Evolutionary conservation across 2,329 filamentous ascomycete species (phyloP).

Genomic region (Chaetothyriales sp.): DNA sequence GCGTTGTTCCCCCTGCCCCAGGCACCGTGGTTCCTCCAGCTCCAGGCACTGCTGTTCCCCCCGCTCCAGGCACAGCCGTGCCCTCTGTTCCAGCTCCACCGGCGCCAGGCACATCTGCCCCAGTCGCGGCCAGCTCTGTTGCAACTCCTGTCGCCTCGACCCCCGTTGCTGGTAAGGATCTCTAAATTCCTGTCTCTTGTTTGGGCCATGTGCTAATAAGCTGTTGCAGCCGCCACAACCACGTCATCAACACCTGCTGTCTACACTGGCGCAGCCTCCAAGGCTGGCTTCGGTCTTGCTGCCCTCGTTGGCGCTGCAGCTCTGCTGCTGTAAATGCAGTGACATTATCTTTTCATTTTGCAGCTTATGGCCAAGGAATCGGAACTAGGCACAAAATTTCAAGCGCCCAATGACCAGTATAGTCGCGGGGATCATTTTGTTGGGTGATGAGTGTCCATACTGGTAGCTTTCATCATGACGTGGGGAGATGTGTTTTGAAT

Average conservation of each 20-base stretch:
- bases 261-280: conserved; percentile 16
- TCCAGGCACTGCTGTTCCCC: neutral
- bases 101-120: neutral
- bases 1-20: neutral
- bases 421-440: neutral
- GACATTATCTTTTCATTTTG: neutral
- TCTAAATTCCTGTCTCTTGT: neutral
- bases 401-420: neutral
- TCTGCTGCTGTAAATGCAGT: neutral
- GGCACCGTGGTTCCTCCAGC: conserved; percentile 3
- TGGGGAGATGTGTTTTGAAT: neutral
- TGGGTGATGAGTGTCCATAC: neutral
- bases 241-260: conserved; percentile 4
- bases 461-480: neutral
- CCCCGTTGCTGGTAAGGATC: conserved; percentile 1
- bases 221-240: conserved; percentile 5
- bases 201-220: neutral
- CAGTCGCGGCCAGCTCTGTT: conserved; percentile 1
- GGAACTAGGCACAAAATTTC: neutral
- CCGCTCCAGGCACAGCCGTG: too few species aligned
- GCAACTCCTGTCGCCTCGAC: conserved; percentile 1
- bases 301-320: neutral
- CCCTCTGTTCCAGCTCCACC: neutral
- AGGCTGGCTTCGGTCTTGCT: neutral
- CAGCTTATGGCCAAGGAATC: neutral